These are phyloP conservation scores for Limonium bicolor DNA, from an alignment of 148 eudicot genomes.

Conservation along the genomic window DNA sequence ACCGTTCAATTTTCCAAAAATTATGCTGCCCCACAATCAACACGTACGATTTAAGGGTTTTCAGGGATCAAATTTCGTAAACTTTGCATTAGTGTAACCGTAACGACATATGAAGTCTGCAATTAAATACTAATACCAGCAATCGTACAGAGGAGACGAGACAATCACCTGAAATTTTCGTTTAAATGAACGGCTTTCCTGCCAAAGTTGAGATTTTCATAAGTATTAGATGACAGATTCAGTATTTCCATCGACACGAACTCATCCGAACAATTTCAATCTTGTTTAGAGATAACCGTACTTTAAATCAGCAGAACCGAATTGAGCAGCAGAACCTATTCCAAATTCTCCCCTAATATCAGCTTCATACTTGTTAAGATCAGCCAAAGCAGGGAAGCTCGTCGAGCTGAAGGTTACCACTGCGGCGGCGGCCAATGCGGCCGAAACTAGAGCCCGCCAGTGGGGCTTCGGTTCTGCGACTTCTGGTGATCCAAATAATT, in stretches of 20 bases:
- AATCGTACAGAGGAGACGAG: slow-evolving; percentile 1
- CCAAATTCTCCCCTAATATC: slow-evolving; percentile 87
- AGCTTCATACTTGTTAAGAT: slow-evolving; percentile 85
- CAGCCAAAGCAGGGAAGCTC: slow-evolving; percentile 53
- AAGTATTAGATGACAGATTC: neutral
- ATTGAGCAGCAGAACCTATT: slow-evolving; percentile 96
- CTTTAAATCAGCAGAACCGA: slow-evolving; percentile 92
- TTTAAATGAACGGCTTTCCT: slow-evolving; percentile 84
- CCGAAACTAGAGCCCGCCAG: slow-evolving; percentile 36
- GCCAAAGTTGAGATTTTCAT: slow-evolving; percentile 3
- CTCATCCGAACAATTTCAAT: neutral
- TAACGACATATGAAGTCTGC: too few relatives aligned
- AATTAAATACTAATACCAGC: too few relatives aligned
- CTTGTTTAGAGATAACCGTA: slow-evolving; percentile 7
- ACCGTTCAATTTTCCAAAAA: too few relatives aligned
- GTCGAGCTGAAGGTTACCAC: slow-evolving; percentile 30
- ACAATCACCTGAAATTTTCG: slow-evolving; percentile 78
- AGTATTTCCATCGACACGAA: neutral
- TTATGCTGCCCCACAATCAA: too few relatives aligned
- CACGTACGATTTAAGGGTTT: too few relatives aligned
- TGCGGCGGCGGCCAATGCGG: slow-evolving; percentile 58
- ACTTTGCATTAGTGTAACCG: too few relatives aligned
- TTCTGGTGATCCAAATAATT: too few relatives aligned
- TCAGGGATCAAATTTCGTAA: too few relatives aligned
- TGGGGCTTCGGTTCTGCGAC: slow-evolving; percentile 32